These are phyloP conservation scores for Discostella pseudostelligera DNA, from an alignment of 108 stramenopile genomes.

Conservation along the genomic window DNA sequence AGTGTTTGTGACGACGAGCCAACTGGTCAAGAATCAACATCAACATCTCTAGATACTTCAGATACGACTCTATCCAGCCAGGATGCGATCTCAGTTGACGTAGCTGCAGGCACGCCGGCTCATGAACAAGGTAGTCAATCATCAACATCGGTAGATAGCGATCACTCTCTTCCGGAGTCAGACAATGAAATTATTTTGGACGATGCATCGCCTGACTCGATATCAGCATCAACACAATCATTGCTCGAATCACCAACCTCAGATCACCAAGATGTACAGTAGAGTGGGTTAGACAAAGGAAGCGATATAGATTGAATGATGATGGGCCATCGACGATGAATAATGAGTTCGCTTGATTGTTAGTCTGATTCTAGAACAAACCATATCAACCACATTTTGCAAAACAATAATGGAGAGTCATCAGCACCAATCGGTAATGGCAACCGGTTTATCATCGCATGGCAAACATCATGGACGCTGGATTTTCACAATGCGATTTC, in stretches of 20 bases:
- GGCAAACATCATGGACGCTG: slow-evolving; percentile 59
- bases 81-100: no score
- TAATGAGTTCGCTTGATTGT: no score
- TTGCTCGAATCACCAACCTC: background rate
- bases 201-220: background rate
- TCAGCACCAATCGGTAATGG: no score
- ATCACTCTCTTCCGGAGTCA: background rate
- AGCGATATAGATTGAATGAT: no score
- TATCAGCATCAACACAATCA: background rate
- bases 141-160: background rate
- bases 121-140: background rate
- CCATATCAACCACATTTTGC: no score
- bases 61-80: no score
- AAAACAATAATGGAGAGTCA: no score
- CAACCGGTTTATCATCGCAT: slow-evolving; percentile 73
- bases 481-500: slow-evolving; percentile 73
- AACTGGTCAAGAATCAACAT: background rate
- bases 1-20: background rate
- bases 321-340: no score
- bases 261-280: background rate
- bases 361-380: no score
- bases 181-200: background rate
- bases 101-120: no score
- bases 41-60: background rate
- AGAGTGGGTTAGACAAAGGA: background rate